Percentiles rank a stretch among this genome's conserved stretches.
Evolutionary conservation across 2,329 filamentous ascomycete species (phyloP).

Genomic region (Neopestalotiopsis sp.): DNA sequence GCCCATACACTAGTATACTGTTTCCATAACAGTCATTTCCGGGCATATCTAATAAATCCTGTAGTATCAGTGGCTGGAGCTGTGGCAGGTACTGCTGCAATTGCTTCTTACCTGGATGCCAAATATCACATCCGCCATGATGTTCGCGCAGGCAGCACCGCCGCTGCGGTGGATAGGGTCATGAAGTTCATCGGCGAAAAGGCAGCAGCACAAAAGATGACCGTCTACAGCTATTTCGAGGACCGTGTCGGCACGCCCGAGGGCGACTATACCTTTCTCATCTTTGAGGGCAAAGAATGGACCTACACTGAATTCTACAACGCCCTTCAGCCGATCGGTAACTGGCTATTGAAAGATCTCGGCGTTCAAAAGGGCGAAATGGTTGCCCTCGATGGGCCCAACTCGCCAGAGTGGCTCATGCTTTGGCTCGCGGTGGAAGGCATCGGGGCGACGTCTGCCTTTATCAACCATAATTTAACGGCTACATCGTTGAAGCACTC

Average conservation of each 20-base stretch:
- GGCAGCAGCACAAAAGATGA: slow-evolving; percentile 25
- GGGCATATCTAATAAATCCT: neutral
- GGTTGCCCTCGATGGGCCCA: slow-evolving; percentile 69
- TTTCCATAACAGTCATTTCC: too few species aligned
- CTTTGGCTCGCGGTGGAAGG: slow-evolving; percentile 69
- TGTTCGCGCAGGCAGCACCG: slow-evolving; percentile 47
- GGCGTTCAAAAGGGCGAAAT: slow-evolving; percentile 65
- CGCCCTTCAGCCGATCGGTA: slow-evolving; percentile 61
- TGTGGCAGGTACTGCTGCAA: slow-evolving; percentile 34
- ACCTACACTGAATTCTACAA: slow-evolving; percentile 62
- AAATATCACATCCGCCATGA: slow-evolving; percentile 71
- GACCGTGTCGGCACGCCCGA: slow-evolving; percentile 28
- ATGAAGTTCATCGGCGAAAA: slow-evolving; percentile 3
- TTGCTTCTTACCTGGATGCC: slow-evolving; percentile 66
- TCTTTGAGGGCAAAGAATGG: slow-evolving; percentile 67
- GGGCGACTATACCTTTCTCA: slow-evolving; percentile 36
- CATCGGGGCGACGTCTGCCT: slow-evolving; percentile 69
- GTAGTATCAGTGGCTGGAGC: slow-evolving; percentile 25
- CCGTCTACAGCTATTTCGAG: slow-evolving; percentile 31
- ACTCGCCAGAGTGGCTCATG: slow-evolving; percentile 70
- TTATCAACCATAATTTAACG: slow-evolving; percentile 73
- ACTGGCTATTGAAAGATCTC: slow-evolving; percentile 62
- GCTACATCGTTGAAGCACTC: slow-evolving; percentile 70
- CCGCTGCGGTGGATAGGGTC: slow-evolving; percentile 27
- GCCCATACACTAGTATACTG: too few species aligned